Conservation (phyloP, 164 flowering plant genomes). For the Stephania cephalantha region DNA sequence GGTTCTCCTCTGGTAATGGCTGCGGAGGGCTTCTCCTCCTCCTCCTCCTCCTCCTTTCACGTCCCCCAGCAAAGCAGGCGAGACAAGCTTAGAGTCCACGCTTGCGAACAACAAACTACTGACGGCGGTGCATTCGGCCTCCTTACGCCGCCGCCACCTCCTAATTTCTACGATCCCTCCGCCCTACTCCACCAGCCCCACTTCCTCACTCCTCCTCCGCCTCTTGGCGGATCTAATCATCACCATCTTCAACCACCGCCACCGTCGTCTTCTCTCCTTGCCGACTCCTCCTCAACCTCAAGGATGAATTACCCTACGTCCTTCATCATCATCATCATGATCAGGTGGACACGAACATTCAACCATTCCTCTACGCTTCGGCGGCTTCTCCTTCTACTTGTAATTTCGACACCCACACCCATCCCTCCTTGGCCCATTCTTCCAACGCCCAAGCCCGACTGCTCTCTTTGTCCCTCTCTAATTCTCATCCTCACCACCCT, state of each 20-base stretch:
- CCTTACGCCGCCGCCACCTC: no score
- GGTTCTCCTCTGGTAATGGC: background rate
- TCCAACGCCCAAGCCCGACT: no score
- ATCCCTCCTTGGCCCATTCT: no score
- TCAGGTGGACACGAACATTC: no score
- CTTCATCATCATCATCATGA: no score
- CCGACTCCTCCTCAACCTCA: no score
- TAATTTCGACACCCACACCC: no score
- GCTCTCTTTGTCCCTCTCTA: slow-evolving; percentile 7
- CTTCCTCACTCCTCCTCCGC: slow-evolving; percentile 29
- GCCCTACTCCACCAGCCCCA: slow-evolving; percentile 23
- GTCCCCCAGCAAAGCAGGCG: slow-evolving; percentile 85
- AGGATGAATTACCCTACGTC: no score
- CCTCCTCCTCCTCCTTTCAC: slow-evolving; percentile 19
- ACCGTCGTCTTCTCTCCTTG: slow-evolving; percentile 4
- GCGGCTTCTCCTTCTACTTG: no score
- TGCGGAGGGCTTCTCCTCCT: background rate
- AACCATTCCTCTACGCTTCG: no score
- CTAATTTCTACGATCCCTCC: slow-evolving; percentile 35
- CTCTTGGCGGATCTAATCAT: slow-evolving; percentile 28
- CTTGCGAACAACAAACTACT: slow-evolving; percentile 11
- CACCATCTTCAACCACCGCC: slow-evolving; percentile 23
- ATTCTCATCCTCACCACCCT: slow-evolving; percentile 21
- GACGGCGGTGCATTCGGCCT: background rate
- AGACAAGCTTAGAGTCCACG: slow-evolving; percentile 59